Conservation (phyloP, 495 filamentous ascomycete species). For the Penicillium antarcticum region DNA sequence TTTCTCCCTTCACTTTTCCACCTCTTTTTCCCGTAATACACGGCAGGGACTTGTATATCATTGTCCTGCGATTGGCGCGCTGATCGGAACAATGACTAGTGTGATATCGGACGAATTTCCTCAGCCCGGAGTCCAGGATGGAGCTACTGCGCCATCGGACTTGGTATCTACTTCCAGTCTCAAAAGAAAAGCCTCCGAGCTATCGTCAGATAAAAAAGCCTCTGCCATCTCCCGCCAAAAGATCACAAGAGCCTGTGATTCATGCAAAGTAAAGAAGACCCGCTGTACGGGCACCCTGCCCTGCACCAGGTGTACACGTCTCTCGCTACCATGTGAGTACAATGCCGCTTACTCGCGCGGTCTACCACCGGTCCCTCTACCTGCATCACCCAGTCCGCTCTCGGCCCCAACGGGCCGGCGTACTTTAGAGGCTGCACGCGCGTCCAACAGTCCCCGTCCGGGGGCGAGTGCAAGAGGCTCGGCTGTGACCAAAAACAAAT, state of each 20-base stretch:
- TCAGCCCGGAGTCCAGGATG: slow-evolving; percentile 8
- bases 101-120: slow-evolving; percentile 14
- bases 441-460: slow-evolving; percentile 8
- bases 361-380: slow-evolving; percentile 39
- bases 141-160: neutral
- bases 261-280: slow-evolving; percentile 47
- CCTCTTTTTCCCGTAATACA: neutral
- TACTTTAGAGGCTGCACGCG: slow-evolving; percentile 3
- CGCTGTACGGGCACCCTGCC: slow-evolving; percentile 45
- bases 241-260: slow-evolving; percentile 47
- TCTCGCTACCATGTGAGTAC: slow-evolving; percentile 41
- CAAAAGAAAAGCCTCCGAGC: slow-evolving; percentile 33
- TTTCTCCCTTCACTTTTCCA: slow-evolving; percentile 1
- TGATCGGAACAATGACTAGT: slow-evolving; percentile 19
- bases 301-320: slow-evolving; percentile 37
- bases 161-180: slow-evolving; percentile 5
- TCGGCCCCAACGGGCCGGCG: neutral
- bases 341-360: slow-evolving; percentile 44
- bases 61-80: neutral
- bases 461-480: slow-evolving; percentile 7
- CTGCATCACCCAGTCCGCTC: slow-evolving; percentile 18
- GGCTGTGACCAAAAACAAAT: slow-evolving; percentile 4
- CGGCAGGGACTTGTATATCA: too few species aligned
- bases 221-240: slow-evolving; percentile 28
- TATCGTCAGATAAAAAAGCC: slow-evolving; percentile 18